Conservation (phyloP, 495 filamentous ascomycete species). For the Cercophora sp. region DNA sequence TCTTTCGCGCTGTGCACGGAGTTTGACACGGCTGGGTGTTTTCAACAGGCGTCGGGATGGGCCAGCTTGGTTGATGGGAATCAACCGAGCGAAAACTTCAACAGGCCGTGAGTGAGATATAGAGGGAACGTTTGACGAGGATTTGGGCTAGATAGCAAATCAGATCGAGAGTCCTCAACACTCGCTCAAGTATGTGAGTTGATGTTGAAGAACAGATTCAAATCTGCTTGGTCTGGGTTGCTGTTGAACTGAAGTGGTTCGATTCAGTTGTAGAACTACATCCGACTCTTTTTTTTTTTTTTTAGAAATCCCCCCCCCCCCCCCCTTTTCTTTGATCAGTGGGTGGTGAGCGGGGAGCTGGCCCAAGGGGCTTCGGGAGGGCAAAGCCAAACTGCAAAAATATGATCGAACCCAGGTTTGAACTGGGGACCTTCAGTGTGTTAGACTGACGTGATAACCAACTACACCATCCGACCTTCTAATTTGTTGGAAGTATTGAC, state of each 20-base stretch:
- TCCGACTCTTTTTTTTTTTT: neutral
- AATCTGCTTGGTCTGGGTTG: neutral
- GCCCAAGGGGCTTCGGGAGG: neutral
- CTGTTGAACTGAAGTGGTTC: neutral
- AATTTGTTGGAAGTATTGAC: neutral
- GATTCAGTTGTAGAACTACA: neutral
- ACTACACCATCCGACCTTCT: conserved; percentile 11
- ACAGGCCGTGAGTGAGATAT: neutral
- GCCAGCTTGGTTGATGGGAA: neutral
- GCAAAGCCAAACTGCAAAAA: neutral
- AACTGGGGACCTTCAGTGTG: conserved; percentile 14
- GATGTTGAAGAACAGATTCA: neutral
- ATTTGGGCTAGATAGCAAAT: neutral
- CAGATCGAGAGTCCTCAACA: no score
- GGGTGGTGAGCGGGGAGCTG: no score
- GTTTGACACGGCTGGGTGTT: neutral
- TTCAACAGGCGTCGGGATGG: conserved; percentile 3
- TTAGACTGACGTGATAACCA: conserved; percentile 15
- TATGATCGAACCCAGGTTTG: conserved; percentile 11
- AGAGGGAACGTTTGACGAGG: neutral
- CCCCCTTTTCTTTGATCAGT: no score
- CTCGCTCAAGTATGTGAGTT: no score
- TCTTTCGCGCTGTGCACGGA: neutral
- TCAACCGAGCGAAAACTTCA: neutral
- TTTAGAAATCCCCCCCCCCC: no score